Evolutionary conservation across 768 basidiomycete species (phyloP), one percentile per base, ranked within the genome.

Genomic region (Tremella mesenterica): DNA sequence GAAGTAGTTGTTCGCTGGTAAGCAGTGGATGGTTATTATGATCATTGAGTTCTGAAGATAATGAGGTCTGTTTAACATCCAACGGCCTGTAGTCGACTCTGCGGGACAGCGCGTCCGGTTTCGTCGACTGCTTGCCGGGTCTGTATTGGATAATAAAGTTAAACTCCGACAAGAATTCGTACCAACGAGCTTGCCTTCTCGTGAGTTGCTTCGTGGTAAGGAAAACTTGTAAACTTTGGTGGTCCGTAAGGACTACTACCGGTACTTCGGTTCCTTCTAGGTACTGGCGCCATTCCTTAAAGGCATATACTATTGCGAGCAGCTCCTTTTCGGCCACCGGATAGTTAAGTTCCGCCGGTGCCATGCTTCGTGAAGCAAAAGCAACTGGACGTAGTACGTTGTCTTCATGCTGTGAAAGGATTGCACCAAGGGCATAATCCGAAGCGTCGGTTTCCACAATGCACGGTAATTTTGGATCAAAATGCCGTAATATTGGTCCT

Each of bases 251-350:
- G n/a, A n/a, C n/a, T n/a, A n/a, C n/a, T n/a, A n/a, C n/a, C n/a
- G n/a, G n/a, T n/a, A n/a, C n/a, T 26, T n/a, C n/a, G n/a, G n/a
- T n/a, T n/a, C n/a, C n/a, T n/a, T n/a, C n/a, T n/a, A n/a, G n/a
- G n/a, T n/a, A 14, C 8, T 49, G 58, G 14, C 48, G 29, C 44
- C 52, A 58, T 30, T 48, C 20, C 16, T 20, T 20, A 27, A 61
- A 53, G 0, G 71, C 71, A 23, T 64, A 58, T 3, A 62, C 71
- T 0, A 70, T 70, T 1, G 76, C 77, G 0, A 81, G 70, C 26
- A 80, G 61, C 67, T 81, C 79, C 54, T 77, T 76, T 54, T 82
- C 75, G 52, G 80, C 74, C 21, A 78, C 74, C 10, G 78, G 68
- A 52, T 81, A 81, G 61, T 80, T 81, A 1, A 58, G 30, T 58